Base-by-base conservation (phyloP, 1,284 basidiomycete species). In the Microbotryomycetes sp. region DNA sequence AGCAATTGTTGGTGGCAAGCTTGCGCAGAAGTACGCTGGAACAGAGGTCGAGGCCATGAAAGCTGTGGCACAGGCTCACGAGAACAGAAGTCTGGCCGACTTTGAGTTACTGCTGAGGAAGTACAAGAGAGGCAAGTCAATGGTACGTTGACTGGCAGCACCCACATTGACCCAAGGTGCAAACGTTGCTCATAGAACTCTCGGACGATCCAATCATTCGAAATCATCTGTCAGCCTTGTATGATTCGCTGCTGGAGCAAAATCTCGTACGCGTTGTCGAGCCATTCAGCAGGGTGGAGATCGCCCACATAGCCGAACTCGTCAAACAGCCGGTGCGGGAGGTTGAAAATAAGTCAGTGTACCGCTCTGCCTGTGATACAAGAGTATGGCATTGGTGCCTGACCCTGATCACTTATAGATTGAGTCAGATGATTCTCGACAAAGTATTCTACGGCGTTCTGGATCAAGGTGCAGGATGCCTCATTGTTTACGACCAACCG, bases 381-480 rank as follows among this genome's bases (percentile, higher is more conserved):
- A n/a, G n/a, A n/a, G n/a, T n/a, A n/a, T n/a, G n/a, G n/a, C n/a
- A 48, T 51, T 1, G 26, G 26, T 24, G 30, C 6, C 50, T 13
- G 26, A 27, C 21, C 45, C 50, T 52, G 41, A 5, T 35, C 24
- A 15, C 48, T 46, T 41, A 45, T 66, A 92, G 89, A 74, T 77
- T 98, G 54, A 91, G 89, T 53, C 94, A 97, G 75, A 97, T 98
- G 94, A 97, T 98, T 66, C 79, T 98, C 47, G 94, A 98, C 76
- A 93, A 94, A 72, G 85, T 93, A 1, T 85, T 98, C 71, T 83
- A 91, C 67, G 94, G 94, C 5, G 92, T 97, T 3, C 79, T 98
- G 24, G 94, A 97, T 74, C 94, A 97, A 75, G 92, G 91, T 21
- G 83, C 89, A 0, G 93, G 93, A 0, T 96, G 92, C 72, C 77